Evolutionary conservation across 805 yeast species (phyloP).

Genomic region (Starmerella apicola): DNA sequence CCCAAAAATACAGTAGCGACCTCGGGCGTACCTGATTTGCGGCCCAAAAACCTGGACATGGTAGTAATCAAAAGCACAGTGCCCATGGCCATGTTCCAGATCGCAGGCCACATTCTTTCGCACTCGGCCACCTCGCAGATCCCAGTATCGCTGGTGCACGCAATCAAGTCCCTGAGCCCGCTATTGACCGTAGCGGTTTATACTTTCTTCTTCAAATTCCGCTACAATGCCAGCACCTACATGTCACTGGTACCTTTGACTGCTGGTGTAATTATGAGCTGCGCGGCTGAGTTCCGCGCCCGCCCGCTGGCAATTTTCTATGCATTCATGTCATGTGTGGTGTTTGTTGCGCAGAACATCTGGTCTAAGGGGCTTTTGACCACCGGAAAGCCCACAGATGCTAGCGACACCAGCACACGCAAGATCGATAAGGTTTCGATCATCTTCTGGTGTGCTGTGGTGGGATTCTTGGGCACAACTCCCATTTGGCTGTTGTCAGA

Average conservation of each 20-base stretch:
- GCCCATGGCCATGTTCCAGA: slow-evolving; percentile 93
- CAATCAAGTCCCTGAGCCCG: slow-evolving; percentile 86
- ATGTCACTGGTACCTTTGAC: slow-evolving; percentile 67
- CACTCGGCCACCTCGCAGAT: slow-evolving; percentile 86
- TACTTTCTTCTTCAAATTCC: slow-evolving; percentile 43
- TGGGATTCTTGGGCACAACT: slow-evolving; percentile 60
- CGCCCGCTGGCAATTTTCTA: slow-evolving; percentile 52
- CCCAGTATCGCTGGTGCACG: slow-evolving; percentile 91
- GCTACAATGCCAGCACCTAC: slow-evolving; percentile 57
- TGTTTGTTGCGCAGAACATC: slow-evolving; percentile 77
- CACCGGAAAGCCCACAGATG: slow-evolving; percentile 18
- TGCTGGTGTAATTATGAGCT: slow-evolving; percentile 65
- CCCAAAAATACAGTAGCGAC: slow-evolving; percentile 28
- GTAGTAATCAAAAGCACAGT: slow-evolving; percentile 37
- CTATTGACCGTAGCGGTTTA: slow-evolving; percentile 75
- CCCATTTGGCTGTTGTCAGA: slow-evolving; percentile 63
- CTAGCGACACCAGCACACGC: slow-evolving; percentile 1
- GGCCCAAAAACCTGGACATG: neutral
- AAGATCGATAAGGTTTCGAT: slow-evolving; percentile 72
- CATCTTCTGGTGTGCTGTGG: slow-evolving; percentile 63
- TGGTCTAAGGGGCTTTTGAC: slow-evolving; percentile 76
- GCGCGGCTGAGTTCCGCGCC: slow-evolving; percentile 32
- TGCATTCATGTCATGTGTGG: slow-evolving; percentile 55
- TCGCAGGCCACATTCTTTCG: slow-evolving; percentile 78
- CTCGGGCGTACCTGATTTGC: slow-evolving; percentile 13